Percentiles rank a stretch among this genome's conserved stretches.
Evolutionary conservation across 805 yeast species (phyloP).

Genomic region (Candida xiaguanensis): DNA sequence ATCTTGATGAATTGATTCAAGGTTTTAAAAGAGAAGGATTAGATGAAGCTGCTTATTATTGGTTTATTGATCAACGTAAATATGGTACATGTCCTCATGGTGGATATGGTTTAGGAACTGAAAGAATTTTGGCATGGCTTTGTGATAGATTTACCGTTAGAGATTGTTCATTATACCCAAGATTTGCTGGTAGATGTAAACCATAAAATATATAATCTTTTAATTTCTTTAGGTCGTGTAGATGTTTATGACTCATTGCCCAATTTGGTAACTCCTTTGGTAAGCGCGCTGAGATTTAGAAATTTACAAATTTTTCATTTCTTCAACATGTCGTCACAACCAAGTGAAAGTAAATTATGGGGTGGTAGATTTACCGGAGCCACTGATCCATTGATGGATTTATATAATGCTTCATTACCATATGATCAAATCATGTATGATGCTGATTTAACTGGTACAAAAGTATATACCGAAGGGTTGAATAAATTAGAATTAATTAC

Average conservation of each 20-base stretch:
- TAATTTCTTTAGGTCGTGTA: too few relatives aligned
- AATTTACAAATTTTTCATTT: background rate
- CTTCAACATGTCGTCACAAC: constrained; percentile 16
- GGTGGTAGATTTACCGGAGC: constrained; percentile 98
- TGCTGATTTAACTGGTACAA: constrained; percentile 92
- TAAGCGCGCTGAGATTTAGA: constrained; percentile 2
- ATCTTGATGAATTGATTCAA: constrained; percentile 75
- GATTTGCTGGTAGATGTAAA: constrained; percentile 96
- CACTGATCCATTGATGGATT: constrained; percentile 95
- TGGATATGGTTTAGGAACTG: constrained; percentile 98
- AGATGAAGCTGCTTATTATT: constrained; percentile 79
- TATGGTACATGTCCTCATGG: constrained; percentile 99
- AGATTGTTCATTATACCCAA: constrained; percentile 96
- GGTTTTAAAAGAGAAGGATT: constrained; percentile 94
- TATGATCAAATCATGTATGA: constrained; percentile 93
- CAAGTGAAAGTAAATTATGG: constrained; percentile 80
- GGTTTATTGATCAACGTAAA: constrained; percentile 94
- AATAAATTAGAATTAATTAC: constrained; percentile 73
- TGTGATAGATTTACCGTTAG: constrained; percentile 97
- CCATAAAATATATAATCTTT: constrained; percentile 93
- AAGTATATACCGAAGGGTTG: constrained; percentile 86
- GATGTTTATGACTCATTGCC: constrained; percentile 3
- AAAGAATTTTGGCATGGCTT: constrained; percentile 97
- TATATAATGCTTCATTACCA: constrained; percentile 94
- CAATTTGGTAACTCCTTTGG: constrained; percentile 47